Percentiles rank a stretch among this genome's conserved stretches.
These are phyloP conservation scores for Alternaria solani DNA, from an alignment of 2,329 filamentous ascomycete genomes.

Conservation along the genomic window DNA sequence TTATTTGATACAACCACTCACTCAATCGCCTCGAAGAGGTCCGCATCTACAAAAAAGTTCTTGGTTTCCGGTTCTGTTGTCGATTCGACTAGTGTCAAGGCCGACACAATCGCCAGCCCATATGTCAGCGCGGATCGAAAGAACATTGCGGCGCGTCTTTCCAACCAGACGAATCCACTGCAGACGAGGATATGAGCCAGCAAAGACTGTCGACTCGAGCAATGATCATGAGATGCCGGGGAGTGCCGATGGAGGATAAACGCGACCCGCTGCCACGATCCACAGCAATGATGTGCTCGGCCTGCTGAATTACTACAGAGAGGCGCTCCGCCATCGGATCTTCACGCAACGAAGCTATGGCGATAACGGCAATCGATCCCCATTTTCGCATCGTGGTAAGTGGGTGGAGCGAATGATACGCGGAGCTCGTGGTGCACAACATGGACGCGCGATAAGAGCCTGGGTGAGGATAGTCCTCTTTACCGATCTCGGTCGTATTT, in stretches of 20 bases:
- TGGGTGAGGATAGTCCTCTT: background rate
- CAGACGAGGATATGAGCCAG: background rate
- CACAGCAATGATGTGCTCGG: background rate
- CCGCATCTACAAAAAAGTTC: conserved; percentile 10
- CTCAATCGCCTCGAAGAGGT: conserved; percentile 13
- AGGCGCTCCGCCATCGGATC: background rate
- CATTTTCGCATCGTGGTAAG: background rate
- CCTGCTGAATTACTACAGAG: background rate
- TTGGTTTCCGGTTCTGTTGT: background rate
- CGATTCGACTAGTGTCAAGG: background rate
- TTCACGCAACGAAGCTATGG: background rate
- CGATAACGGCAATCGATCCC: background rate
- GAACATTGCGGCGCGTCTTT: conserved; percentile 6
- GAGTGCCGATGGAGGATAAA: too few relatives aligned
- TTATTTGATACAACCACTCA: background rate
- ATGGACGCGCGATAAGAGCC: background rate
- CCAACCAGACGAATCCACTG: background rate
- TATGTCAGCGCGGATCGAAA: background rate
- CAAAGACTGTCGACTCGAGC: background rate
- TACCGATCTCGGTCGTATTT: background rate
- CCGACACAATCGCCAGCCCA: conserved; percentile 1
- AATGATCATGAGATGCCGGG: background rate
- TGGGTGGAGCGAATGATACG: background rate
- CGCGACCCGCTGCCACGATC: background rate
- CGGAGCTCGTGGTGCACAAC: background rate